Base-by-base conservation (phyloP, 306 rosid genomes). In the Acacia acuminata region DNA sequence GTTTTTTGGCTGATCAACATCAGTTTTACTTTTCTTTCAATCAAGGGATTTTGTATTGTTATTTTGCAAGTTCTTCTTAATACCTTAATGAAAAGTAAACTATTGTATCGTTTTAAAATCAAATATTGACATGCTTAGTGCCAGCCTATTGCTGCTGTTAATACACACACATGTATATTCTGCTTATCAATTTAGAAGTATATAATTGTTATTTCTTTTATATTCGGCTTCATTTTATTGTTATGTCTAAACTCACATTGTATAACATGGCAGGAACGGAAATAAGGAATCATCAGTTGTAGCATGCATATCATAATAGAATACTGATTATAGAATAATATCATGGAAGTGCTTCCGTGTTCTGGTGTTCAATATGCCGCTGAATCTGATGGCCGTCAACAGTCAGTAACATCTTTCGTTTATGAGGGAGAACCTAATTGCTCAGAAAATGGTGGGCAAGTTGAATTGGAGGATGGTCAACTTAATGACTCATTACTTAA, bases 341-440 rank as follows among this genome's bases (percentile, higher is more conserved):
- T 83, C 79, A 96, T 94, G 99, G 97, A 91, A 89, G 93, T 94
- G 87, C 94, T 94, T 85, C 91, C 98, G 77, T 91, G 93, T 84
- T 92, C 98, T 53, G 92, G 86, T 25, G 89, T 89, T 79, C 94
- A 89, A 73, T 82, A 83, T 89, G 88, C 84, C 75, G 90, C 91
- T 24, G 92, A 93, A 73, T 87, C 97, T 67, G 97, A 92, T 84
- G 81, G 90, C 84, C 78, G 92, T 80, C 91, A 88, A 56, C 86
- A 81, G 85, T 84, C 92, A 60, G 90, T 81, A 69, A 83, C 88
- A 32, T 77, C 87, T 79, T 85, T 85, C 70, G 73, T 85, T 64
- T 80, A 72, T 61, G 93, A 85, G 45, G 88, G 86, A 73, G 84
- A 88, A 84, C 64, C 93, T 77, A 83, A 79, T 77, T 87, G 85